phyloP scores from a whole-genome alignment of 345 rosid genomes.

The Lepidium africanum region DNA sequence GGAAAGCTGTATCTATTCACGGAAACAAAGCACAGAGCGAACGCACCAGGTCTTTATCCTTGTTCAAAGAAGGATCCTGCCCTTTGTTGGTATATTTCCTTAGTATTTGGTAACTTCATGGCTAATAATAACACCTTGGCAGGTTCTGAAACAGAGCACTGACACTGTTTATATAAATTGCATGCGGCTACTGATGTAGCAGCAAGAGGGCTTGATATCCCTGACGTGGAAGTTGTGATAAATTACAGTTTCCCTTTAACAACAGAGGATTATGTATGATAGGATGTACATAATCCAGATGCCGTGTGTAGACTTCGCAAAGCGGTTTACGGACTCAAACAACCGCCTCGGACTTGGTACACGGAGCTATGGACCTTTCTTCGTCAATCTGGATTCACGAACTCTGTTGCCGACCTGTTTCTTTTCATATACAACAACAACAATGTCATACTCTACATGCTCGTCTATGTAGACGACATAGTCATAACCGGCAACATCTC shows the following conservation, averaged over 20 bases:
- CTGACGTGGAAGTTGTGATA: slow-evolving; percentile 93
- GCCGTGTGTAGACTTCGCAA: no score
- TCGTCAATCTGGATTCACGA: no score
- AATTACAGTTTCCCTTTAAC: slow-evolving; percentile 92
- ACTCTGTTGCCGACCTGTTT: no score
- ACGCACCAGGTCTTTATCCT: slow-evolving; percentile 64
- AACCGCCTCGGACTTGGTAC: no score
- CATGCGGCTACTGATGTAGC: slow-evolving; percentile 99
- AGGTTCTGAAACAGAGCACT: slow-evolving; percentile 9
- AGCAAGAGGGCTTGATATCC: slow-evolving; percentile 92
- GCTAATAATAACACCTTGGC: background rate
- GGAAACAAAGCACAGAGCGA: slow-evolving; percentile 72
- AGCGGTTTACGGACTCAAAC: no score
- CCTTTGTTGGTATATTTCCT: slow-evolving; percentile 65
- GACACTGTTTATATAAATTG: background rate
- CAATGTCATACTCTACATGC: no score
- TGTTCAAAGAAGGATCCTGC: slow-evolving; percentile 75
- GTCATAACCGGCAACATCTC: no score
- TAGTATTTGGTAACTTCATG: slow-evolving; percentile 2
- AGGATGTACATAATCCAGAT: no score
- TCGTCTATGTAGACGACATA: no score
- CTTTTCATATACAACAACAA: no score
- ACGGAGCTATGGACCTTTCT: no score
- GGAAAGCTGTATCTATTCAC: slow-evolving; percentile 86
- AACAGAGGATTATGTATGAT: slow-evolving; percentile 92